Base-by-base conservation (phyloP, 768 basidiomycete species). In the Auriscalpium vulgare region DNA sequence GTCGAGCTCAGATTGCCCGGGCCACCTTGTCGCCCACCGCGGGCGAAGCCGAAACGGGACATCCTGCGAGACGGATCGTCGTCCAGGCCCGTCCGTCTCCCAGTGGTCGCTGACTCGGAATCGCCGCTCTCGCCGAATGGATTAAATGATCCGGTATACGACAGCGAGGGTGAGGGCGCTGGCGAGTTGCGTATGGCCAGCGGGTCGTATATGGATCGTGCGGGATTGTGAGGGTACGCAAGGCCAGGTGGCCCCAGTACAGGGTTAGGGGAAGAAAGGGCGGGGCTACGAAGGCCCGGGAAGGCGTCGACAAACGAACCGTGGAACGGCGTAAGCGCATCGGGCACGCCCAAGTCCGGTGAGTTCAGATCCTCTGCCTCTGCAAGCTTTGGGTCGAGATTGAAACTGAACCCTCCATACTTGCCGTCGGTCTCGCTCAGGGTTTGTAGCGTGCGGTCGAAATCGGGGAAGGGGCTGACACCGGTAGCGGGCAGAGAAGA, bases 381-480 rank as follows among this genome's bases (percentile, higher is more conserved):
- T 7, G 83, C 87, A 29, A 91, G 73, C 62, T 84, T 88, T 29
- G 87, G 87, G 68, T 91, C 91, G 46, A 93, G 72, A 69, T 85
- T 92, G 72, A 95, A 94, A 67, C 85, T 91, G 73, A 94, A 94
- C 9, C 87, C 83, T 36, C 81, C 76, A 64, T 77, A 77, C 52
- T 75, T 80, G 35, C 72, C 79, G 60, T 86, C 86, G 45, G 76
- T 82, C 8, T 78, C 79, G 51, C 80, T 82, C 45, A 93, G 74
- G 49, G 80, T 83, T 65, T 87, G 83, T 47, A 94, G 74, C 17
- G 88, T 91, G 35, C 88, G 82, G 67, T 93, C 91, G 61, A 95
- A 84, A 60, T 95, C 92, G 10, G 92, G 93, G 78, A 95, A 95
- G 10, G 89, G 82, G 67, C 78, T 90, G 37, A 73, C 69, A 47